phyloP scores from a whole-genome alignment of 163 green algal species.

The Scenedesmus sp. region DNA sequence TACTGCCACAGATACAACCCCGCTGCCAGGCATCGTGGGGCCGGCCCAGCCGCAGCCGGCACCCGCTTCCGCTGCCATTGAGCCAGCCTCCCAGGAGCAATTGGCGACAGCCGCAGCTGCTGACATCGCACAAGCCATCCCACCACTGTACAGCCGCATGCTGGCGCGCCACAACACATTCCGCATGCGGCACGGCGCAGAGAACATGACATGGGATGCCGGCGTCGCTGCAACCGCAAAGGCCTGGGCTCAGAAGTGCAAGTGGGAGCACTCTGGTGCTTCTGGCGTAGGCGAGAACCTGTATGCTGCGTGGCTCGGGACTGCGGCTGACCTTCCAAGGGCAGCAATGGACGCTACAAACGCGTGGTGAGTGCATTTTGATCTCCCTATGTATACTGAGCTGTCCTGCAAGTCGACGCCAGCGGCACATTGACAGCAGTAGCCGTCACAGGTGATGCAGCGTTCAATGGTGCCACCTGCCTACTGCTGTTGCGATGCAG shows the following conservation, averaged over 20 bases:
- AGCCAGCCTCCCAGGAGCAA: neutral
- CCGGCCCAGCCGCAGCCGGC: neutral
- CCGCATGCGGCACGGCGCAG: neutral
- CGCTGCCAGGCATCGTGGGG: neutral
- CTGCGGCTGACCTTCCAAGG: neutral
- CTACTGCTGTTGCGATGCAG: too few species aligned
- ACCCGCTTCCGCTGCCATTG: neutral
- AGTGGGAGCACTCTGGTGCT: neutral
- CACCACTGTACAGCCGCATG: neutral
- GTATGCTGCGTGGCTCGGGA: neutral
- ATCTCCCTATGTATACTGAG: too few species aligned
- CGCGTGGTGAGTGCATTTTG: neutral
- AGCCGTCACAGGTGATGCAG: too few species aligned
- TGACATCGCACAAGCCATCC: neutral
- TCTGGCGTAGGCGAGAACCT: neutral
- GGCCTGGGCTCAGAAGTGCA: neutral
- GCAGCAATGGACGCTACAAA: neutral
- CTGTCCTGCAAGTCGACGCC: too few species aligned
- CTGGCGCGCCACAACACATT: neutral
- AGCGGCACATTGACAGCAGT: neutral
- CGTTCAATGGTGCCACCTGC: too few species aligned
- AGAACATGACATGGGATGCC: neutral
- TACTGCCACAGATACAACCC: neutral
- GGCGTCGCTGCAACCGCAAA: neutral
- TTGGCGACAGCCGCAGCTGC: neutral